Percentiles rank a stretch among this genome's conserved stretches.
Conservation (phyloP, 2,329 filamentous ascomycete genomes). For the Colletotrichum sp. region DNA sequence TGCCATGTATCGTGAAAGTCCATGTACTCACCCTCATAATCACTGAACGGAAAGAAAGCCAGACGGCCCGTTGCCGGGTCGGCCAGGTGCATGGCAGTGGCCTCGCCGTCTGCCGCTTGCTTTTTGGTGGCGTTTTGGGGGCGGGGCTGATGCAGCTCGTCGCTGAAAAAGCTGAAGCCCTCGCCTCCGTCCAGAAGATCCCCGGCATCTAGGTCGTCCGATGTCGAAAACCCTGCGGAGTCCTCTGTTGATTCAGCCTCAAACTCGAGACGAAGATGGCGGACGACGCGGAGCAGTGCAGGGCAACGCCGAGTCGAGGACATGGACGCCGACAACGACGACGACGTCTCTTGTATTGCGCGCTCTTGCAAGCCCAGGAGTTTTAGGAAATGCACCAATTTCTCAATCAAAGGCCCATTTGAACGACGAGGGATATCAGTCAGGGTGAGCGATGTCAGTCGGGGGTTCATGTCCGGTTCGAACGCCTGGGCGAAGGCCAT, state of each 20-base stretch:
- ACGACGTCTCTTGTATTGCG: conserved; percentile 38
- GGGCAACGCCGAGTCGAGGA: conserved; percentile 38
- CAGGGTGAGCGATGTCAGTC: conserved; percentile 56
- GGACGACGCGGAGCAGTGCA: conserved; percentile 53
- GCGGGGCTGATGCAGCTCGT: conserved; percentile 21
- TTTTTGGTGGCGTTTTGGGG: background rate
- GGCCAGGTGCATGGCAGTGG: conserved; percentile 7
- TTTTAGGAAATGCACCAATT: conserved; percentile 51
- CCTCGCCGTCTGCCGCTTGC: conserved; percentile 2
- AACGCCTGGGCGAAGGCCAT: conserved; percentile 52
- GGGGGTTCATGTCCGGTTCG: conserved; percentile 60
- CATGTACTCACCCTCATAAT: conserved; percentile 30
- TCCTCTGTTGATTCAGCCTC: conserved; percentile 46
- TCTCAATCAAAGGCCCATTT: conserved; percentile 51
- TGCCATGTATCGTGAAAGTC: conserved; percentile 29
- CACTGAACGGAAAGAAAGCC: conserved; percentile 27
- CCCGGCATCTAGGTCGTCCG: conserved; percentile 43
- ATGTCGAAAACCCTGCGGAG: conserved; percentile 29
- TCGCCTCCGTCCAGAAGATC: conserved; percentile 41
- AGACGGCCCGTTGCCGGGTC: conserved; percentile 24
- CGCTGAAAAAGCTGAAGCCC: conserved; percentile 51
- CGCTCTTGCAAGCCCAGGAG: conserved; percentile 54
- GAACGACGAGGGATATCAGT: conserved; percentile 60
- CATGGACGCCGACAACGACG: conserved; percentile 20
- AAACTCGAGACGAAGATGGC: conserved; percentile 59